phyloP scores from a whole-genome alignment of 2,329 filamentous ascomycete genomes.

The Neonectria sp. region DNA sequence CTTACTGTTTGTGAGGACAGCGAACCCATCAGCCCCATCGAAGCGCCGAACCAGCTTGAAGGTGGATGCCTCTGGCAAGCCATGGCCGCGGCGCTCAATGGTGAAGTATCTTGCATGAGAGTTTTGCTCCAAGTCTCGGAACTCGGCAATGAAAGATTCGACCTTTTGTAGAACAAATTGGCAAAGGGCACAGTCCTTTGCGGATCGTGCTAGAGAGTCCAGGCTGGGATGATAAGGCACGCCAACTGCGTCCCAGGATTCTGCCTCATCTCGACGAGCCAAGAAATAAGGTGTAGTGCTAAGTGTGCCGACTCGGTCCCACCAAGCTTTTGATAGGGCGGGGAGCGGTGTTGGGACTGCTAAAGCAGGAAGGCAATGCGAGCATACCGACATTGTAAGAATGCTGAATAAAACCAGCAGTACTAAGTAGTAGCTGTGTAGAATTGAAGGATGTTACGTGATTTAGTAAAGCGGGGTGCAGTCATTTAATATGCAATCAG shows the following conservation, averaged over 20 bases:
- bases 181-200: not conserved
- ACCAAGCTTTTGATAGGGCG: no score
- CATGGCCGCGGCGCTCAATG: constrained; percentile 11
- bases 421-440: no score
- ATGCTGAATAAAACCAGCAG: no score
- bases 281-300: no score
- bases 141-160: not conserved
- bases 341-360: no score
- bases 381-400: no score
- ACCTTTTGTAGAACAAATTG: not conserved
- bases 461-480: no score
- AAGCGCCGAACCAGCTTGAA: constrained; percentile 20
- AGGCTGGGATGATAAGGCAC: not conserved
- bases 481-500: no score
- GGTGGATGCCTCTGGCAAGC: not conserved
- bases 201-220: not conserved
- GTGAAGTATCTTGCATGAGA: not conserved
- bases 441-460: no score
- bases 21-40: constrained; percentile 26
- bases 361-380: no score
- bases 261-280: no score
- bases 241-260: not conserved
- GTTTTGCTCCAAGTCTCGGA: not conserved
- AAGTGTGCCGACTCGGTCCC: no score
- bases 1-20: constrained; percentile 3